Evolutionary conservation across 2,329 filamentous ascomycete genomes (phyloP).

Genomic region (Venturia nashicola): DNA sequence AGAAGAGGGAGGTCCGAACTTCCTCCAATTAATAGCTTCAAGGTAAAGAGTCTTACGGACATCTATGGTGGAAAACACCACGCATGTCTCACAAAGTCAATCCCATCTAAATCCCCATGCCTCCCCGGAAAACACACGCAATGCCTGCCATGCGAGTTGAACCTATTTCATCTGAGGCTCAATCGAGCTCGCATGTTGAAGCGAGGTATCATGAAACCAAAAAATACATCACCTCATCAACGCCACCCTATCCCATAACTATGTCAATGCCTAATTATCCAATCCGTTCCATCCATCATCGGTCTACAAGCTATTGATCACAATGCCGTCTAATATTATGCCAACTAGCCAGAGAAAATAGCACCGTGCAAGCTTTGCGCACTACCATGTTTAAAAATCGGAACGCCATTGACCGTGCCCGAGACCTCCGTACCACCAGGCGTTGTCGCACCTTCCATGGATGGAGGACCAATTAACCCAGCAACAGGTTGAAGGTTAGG

Average conservation of each 20-base stretch:
- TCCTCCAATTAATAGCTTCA: no score
- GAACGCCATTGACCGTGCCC: background rate
- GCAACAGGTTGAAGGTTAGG: background rate
- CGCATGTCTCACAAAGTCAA: background rate
- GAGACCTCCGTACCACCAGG: background rate
- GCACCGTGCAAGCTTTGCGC: background rate
- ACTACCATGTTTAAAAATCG: slow-evolving; percentile 3
- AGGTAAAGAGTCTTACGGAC: no score
- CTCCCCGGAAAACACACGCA: background rate
- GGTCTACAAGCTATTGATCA: background rate
- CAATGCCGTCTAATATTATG: background rate
- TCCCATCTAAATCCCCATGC: background rate
- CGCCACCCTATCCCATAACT: background rate
- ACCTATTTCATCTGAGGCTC: background rate
- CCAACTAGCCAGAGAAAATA: background rate
- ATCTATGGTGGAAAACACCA: no score
- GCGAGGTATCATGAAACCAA: slow-evolving; percentile 6
- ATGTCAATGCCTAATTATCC: background rate
- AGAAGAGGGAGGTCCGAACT: no score
- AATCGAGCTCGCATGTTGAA: slow-evolving; percentile 8
- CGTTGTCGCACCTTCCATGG: background rate
- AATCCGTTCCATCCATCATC: background rate
- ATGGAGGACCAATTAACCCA: background rate
- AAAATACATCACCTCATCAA: background rate
- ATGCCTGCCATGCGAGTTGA: slow-evolving; percentile 3